These are phyloP conservation scores for Tetracladium marchalianum DNA, from an alignment of 495 filamentous ascomycete species.

Conservation along the genomic window DNA sequence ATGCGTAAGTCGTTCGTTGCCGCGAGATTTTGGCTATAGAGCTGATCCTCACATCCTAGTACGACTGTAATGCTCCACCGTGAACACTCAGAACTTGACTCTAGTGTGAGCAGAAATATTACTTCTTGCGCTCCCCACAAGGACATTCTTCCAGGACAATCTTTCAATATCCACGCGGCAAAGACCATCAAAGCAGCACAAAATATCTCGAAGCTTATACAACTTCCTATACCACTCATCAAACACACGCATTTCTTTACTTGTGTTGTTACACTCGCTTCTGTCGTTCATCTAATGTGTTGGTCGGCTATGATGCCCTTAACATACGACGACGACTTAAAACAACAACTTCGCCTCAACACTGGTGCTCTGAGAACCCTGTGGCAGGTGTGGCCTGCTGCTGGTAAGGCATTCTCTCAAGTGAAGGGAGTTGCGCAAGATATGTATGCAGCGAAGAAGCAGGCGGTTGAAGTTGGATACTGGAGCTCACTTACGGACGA, in stretches of 20 bases:
- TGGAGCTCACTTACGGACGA: slow-evolving; percentile 44
- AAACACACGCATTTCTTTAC: slow-evolving; percentile 86
- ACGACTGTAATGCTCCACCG: slow-evolving; percentile 67
- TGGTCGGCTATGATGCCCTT: slow-evolving; percentile 48
- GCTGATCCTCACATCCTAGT: slow-evolving; percentile 5
- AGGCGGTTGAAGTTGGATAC: slow-evolving; percentile 37
- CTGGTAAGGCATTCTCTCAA: slow-evolving; percentile 60
- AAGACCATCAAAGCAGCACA: slow-evolving; percentile 72
- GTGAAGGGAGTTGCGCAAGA: slow-evolving; percentile 63
- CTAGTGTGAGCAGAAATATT: slow-evolving; percentile 40
- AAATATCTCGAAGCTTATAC: slow-evolving; percentile 67
- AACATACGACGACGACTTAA: slow-evolving; percentile 55
- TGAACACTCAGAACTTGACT: slow-evolving; percentile 51
- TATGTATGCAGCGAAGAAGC: slow-evolving; percentile 46
- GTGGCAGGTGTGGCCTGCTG: slow-evolving; percentile 68
- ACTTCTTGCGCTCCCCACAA: slow-evolving; percentile 48
- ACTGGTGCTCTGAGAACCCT: slow-evolving; percentile 73
- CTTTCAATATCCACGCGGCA: slow-evolving; percentile 61
- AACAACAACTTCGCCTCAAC: slow-evolving; percentile 69
- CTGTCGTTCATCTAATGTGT: slow-evolving; percentile 50
- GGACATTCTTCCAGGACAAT: slow-evolving; percentile 41
- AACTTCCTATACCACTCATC: slow-evolving; percentile 60
- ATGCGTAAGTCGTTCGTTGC: slow-evolving; percentile 37
- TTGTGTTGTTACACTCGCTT: slow-evolving; percentile 64
- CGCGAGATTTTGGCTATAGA: neutral